Base-by-base conservation (phyloP, 2,329 filamentous ascomycete genomes). In the Escovopsis sp. region DNA sequence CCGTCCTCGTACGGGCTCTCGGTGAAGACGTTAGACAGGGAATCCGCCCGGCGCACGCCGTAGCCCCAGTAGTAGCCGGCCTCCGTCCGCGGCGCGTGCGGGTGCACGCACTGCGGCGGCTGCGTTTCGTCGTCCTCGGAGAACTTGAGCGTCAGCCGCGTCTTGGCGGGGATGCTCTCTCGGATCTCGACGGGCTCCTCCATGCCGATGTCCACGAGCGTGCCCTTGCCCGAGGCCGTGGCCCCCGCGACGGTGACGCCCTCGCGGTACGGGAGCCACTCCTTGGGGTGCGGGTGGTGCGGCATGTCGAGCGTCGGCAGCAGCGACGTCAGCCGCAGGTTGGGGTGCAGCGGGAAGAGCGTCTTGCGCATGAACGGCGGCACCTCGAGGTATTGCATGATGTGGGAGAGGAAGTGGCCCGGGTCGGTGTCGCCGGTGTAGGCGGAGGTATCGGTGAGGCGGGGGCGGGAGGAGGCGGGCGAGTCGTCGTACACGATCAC, bases 11-110 rank as follows among this genome's bases (percentile, higher is more conserved):
- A 86, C 1, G 76, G 71, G 49, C 76, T 79, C 56, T 88, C 84
- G 4, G 84, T 87, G 53, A 89, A 87, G 7, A 93, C 76, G 5
- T 71, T 65, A 5, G 82, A 82, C 5, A 94, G 69, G 3, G 74
- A 79, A 5, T 60, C 53, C 31, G 79, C 79, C 46, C 71, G 74
- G 24, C 86, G 74, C 4, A 87, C 76, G 8, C 66, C 71, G 58
- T 82, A 94, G 37, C 86, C 86, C 85, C 86, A 94, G 62, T 88
- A 93, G 60, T 86, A 91, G 0, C 86, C 86, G 2, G 68, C 74
- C 48, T 87, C 76, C 40, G 81, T 80, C 43, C 85, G 72, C 1
- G 86, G 86, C 3, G 71, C 64, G 24, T 72, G 66, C 0, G 84
- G 82, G 31, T 79, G 68, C 3, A 89, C 79, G 13, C 79, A 73